Base-by-base conservation (phyloP, 164 flowering plant genomes). In the Cinnamomum chago region DNA sequence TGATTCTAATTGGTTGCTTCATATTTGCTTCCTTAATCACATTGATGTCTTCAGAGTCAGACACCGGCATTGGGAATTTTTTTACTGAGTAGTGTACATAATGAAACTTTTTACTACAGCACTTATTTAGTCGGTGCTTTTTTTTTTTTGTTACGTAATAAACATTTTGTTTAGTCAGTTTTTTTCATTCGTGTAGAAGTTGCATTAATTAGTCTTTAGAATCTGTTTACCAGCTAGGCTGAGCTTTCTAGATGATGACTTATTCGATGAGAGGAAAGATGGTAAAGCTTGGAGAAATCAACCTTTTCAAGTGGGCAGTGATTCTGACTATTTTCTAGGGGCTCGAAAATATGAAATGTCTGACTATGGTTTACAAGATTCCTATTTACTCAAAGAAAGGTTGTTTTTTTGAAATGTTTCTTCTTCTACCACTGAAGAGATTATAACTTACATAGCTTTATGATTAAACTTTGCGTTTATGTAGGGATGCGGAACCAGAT, bases 371-470 rank as follows among this genome's bases (percentile, higher is more conserved):
- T 81, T 79, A 79, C 82, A 81, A 52, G 75, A 75, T 65, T 50
- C 79, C 50, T 50, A 62, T 74, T 17, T 66, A 28, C 73, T 18
- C 33, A 75, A 76, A 69, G 78, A 68, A 75, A 83, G 89, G 91
- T 89, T 68, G 58, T 50, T 27, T 15, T 24, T 76, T 33, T n/a
- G 20, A 40, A 70, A 47, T 71, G 67, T 25, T 1, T 1, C 62
- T 47, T 69, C 71, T 73, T 55, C 55, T 65, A 7, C 65, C 20
- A 51, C 79, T 73, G 35, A 24, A 50, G 35, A 40, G 10, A 55
- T 62, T 18, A 27, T 50, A 68, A 15, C 11, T 30, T 30, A 30
- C 35, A 50, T 69, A 62, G 52, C 65, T 70, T 68, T 58, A 17
- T 75, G 24, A 72, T 64, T 24, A 75, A 18, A 70, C 40, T 72